Percentiles rank a stretch among this genome's conserved stretches.
These are phyloP conservation scores for Inosperma sp. DNA, from an alignment of 768 basidiomycete genomes.

Conservation along the genomic window DNA sequence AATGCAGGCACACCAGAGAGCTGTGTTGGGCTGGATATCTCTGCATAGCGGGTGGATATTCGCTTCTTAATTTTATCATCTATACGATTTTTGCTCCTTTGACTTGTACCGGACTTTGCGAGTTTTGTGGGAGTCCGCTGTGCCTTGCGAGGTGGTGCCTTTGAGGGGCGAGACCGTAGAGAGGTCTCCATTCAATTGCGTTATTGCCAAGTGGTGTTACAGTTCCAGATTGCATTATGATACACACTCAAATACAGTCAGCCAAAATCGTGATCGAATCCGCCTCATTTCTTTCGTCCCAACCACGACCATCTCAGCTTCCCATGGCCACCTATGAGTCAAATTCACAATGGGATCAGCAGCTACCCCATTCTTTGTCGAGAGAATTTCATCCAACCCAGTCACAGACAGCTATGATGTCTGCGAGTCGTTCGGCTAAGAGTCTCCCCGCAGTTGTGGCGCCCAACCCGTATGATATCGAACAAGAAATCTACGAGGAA, in stretches of 20 bases:
- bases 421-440: slow-evolving; percentile 20
- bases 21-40: slow-evolving; percentile 70
- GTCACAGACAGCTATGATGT: slow-evolving; percentile 21
- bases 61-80: slow-evolving; percentile 96
- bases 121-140: slow-evolving; percentile 32
- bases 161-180: slow-evolving; percentile 48
- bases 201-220: background rate
- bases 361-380: slow-evolving; percentile 25
- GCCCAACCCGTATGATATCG: slow-evolving; percentile 34
- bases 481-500: slow-evolving; percentile 39
- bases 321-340: slow-evolving; percentile 26
- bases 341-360: slow-evolving; percentile 19
- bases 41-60: slow-evolving; percentile 92
- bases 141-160: slow-evolving; percentile 38
- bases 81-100: slow-evolving; percentile 51
- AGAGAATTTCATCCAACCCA: slow-evolving; percentile 21
- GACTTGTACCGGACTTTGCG: slow-evolving; percentile 34
- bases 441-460: slow-evolving; percentile 24
- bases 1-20: slow-evolving; percentile 45
- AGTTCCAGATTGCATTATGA: slow-evolving; percentile 8
- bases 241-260: too few relatives aligned
- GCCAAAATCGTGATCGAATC: too few relatives aligned
- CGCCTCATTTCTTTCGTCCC: slow-evolving; percentile 11
- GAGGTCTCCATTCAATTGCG: slow-evolving; percentile 43
- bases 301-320: slow-evolving; percentile 12